Conservation (phyloP, 129 eudicot species). For the Ambrosia trifida region DNA sequence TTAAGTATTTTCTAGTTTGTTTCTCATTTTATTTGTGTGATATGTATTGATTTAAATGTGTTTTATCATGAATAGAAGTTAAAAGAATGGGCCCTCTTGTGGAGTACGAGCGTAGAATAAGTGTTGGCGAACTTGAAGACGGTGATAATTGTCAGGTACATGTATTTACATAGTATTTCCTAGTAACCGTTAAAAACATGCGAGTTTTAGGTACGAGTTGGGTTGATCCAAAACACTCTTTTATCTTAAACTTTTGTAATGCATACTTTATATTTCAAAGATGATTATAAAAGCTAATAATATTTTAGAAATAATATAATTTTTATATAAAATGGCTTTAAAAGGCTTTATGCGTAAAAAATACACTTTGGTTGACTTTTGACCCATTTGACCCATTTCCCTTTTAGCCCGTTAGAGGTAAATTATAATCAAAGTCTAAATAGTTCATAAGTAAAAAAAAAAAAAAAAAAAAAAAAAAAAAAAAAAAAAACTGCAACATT, state of each 20-base stretch:
- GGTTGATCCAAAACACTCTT: neutral
- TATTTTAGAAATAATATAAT: neutral
- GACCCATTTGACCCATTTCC: neutral
- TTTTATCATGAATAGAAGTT: conserved; percentile 33
- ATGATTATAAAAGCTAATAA: neutral
- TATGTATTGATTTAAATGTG: conserved; percentile 12
- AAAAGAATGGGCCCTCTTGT: conserved; percentile 66
- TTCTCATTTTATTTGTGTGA: conserved; percentile 8
- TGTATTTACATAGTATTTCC: neutral
- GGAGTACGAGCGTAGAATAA: conserved; percentile 84
- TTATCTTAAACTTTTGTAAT: neutral
- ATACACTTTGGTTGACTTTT: neutral
- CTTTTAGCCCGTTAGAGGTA: conserved; percentile 1
- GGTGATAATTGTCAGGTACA: conserved; percentile 87
- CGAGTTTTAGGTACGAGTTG: neutral
- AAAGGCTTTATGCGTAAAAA: neutral
- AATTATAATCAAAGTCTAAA: neutral
- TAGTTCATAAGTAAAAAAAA: neutral
- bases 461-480: too few species aligned
- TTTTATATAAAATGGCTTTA: neutral
- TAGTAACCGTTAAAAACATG: neutral
- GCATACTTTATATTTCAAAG: neutral
- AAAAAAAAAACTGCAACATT: neutral
- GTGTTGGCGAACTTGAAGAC: conserved; percentile 79
- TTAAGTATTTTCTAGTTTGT: neutral